A percentile compares a stretch with the other conserved stretches of the same genome.
These are phyloP conservation scores for Exserohilum rostratum DNA, from an alignment of 2,329 filamentous ascomycete genomes.

Conservation along the genomic window DNA sequence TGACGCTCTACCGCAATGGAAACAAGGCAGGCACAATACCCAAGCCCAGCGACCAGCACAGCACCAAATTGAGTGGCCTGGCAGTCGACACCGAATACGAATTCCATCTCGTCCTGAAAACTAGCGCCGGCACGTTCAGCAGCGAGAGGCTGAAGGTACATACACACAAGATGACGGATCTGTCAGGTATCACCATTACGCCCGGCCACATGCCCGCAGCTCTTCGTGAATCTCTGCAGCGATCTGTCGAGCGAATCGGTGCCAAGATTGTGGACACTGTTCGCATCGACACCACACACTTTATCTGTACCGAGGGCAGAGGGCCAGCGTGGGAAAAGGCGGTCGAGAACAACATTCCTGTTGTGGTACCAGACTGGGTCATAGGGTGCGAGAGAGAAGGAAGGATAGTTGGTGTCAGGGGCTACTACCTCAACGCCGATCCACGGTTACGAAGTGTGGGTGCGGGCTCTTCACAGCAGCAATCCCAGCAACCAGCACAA, in stretches of 20 bases:
- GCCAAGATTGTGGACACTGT: slow-evolving; percentile 90
- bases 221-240: slow-evolving; percentile 73
- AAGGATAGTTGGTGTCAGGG: slow-evolving; percentile 89
- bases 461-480: slow-evolving; percentile 40
- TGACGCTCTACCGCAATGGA: slow-evolving; percentile 92
- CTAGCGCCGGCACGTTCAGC: slow-evolving; percentile 83
- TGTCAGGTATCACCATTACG: slow-evolving; percentile 93
- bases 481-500: slow-evolving; percentile 27
- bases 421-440: slow-evolving; percentile 93
- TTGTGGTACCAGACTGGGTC: slow-evolving; percentile 96
- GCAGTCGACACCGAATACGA: slow-evolving; percentile 96
- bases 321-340: slow-evolving; percentile 95
- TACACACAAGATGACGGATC: slow-evolving; percentile 98
- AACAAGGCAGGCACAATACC: slow-evolving; percentile 97
- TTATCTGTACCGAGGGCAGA: slow-evolving; percentile 92
- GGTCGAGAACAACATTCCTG: slow-evolving; percentile 95
- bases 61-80: slow-evolving; percentile 94
- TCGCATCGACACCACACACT: slow-evolving; percentile 97
- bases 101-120: slow-evolving; percentile 90
- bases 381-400: slow-evolving; percentile 95
- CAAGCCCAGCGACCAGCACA: slow-evolving; percentile 81
- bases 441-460: slow-evolving; percentile 64
- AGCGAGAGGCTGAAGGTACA: slow-evolving; percentile 84
- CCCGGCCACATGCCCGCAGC: slow-evolving; percentile 80
- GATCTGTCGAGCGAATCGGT: slow-evolving; percentile 84